These are phyloP conservation scores for Lichtheimia ramosa DNA, from an alignment of 371 early-diverging fungal genomes.

Conservation along the genomic window DNA sequence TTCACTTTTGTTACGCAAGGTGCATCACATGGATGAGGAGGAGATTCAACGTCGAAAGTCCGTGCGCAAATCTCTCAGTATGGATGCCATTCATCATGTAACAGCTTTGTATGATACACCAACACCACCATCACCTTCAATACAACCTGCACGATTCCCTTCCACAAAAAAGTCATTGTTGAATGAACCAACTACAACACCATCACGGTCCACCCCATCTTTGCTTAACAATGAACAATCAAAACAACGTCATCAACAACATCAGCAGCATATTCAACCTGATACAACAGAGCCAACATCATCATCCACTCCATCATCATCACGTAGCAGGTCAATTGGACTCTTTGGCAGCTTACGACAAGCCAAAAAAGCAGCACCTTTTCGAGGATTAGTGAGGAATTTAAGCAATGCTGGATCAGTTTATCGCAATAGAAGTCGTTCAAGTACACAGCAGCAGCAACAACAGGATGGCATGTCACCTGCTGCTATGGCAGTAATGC, in stretches of 20 bases:
- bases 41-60: slow-evolving; percentile 3
- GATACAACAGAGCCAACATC: too few species aligned
- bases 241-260: too few species aligned
- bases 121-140: neutral
- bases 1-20: slow-evolving; percentile 17
- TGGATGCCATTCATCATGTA: slow-evolving; percentile 12
- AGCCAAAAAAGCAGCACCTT: slow-evolving; percentile 16
- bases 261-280: too few species aligned
- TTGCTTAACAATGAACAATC: too few species aligned
- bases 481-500: slow-evolving; percentile 24
- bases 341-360: slow-evolving; percentile 29
- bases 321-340: slow-evolving; percentile 7
- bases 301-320: neutral
- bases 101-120: slow-evolving; percentile 5
- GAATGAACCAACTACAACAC: neutral
- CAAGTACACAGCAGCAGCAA: slow-evolving; percentile 4
- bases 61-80: slow-evolving; percentile 20
- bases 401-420: slow-evolving; percentile 14
- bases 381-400: slow-evolving; percentile 25
- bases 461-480: slow-evolving; percentile 14
- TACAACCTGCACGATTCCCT: neutral
- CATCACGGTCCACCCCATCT: too few species aligned
- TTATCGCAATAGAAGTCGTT: neutral
- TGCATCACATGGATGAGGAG: slow-evolving; percentile 2
- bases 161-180: too few species aligned